Evolutionary conservation across 2,329 filamentous ascomycete genomes (phyloP).

Genomic region (Claviceps quebecensis): DNA sequence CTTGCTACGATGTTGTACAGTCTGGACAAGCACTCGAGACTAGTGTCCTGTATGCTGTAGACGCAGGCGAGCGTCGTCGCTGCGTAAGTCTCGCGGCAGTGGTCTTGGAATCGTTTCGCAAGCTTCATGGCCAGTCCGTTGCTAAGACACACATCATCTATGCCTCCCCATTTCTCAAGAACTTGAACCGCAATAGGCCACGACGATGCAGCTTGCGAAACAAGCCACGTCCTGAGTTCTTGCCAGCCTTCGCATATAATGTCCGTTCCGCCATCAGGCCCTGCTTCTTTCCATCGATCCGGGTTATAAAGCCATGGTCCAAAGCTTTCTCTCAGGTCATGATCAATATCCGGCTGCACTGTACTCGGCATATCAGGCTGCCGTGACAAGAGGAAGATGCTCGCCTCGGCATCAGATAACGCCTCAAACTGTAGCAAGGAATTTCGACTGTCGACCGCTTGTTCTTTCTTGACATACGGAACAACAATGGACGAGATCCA

Average conservation of each 20-base stretch:
- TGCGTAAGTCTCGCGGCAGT: constrained; percentile 50
- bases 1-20: constrained; percentile 47
- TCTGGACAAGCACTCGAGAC: constrained; percentile 41
- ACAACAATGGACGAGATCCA: constrained; percentile 59
- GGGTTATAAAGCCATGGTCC: constrained; percentile 62
- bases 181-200: constrained; percentile 50
- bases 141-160: constrained; percentile 54
- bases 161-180: constrained; percentile 60
- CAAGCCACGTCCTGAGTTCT: constrained; percentile 53
- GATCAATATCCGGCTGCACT: constrained; percentile 31
- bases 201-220: constrained; percentile 40
- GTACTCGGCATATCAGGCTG: constrained; percentile 34
- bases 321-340: constrained; percentile 54
- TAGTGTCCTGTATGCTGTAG: constrained; percentile 50
- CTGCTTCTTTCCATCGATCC: constrained; percentile 33
- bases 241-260: constrained; percentile 50
- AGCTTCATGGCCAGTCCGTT: constrained; percentile 43
- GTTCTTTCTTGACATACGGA: constrained; percentile 53
- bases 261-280: constrained; percentile 4
- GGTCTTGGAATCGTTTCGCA: constrained; percentile 43
- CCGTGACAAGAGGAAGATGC: constrained; percentile 46
- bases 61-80: constrained; percentile 53
- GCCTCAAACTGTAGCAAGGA: constrained; percentile 51
- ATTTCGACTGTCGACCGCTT: constrained; percentile 51
- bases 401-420: constrained; percentile 43